Evolutionary conservation across 139 green algal genomes (phyloP).

Genomic region (Chlorella vulgaris): DNA sequence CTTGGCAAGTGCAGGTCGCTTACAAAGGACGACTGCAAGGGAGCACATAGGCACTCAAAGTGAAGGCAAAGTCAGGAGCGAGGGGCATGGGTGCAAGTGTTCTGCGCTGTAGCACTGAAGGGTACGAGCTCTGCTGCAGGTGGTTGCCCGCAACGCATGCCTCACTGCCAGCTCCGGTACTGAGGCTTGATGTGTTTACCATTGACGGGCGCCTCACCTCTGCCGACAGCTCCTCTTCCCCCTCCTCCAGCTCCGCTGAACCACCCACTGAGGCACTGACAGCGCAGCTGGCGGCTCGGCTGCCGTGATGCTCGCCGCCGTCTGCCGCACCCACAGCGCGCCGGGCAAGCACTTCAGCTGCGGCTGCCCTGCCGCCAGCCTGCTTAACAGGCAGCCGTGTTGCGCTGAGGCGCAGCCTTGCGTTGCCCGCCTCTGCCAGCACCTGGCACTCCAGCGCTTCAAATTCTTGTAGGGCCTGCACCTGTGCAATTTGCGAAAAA

Average conservation of each 20-base stretch:
- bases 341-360: background rate
- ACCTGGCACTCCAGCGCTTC: slow-evolving; percentile 65
- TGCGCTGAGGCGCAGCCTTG: slow-evolving; percentile 6
- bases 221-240: slow-evolving; percentile 17
- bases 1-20: background rate
- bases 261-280: too few relatives aligned
- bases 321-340: too few relatives aligned
- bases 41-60: background rate
- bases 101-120: too few relatives aligned
- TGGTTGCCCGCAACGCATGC: too few relatives aligned
- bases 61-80: background rate
- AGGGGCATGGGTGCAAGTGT: too few relatives aligned
- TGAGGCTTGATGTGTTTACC: too few relatives aligned
- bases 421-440: slow-evolving; percentile 37
- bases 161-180: too few relatives aligned
- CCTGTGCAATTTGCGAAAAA: slow-evolving; percentile 32
- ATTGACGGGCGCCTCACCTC: slow-evolving; percentile 10
- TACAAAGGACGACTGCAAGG: slow-evolving; percentile 12
- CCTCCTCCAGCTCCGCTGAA: slow-evolving; percentile 8
- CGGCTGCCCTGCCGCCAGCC: background rate
- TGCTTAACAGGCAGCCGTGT: background rate
- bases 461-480: slow-evolving; percentile 70
- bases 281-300: too few relatives aligned
- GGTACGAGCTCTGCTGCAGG: too few relatives aligned
- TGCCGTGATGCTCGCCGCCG: too few relatives aligned